A percentile compares a stretch with the other conserved stretches of the same genome.
These are phyloP conservation scores for Fusarium sp. DNA, from an alignment of 2,329 filamentous ascomycete species.

Conservation along the genomic window DNA sequence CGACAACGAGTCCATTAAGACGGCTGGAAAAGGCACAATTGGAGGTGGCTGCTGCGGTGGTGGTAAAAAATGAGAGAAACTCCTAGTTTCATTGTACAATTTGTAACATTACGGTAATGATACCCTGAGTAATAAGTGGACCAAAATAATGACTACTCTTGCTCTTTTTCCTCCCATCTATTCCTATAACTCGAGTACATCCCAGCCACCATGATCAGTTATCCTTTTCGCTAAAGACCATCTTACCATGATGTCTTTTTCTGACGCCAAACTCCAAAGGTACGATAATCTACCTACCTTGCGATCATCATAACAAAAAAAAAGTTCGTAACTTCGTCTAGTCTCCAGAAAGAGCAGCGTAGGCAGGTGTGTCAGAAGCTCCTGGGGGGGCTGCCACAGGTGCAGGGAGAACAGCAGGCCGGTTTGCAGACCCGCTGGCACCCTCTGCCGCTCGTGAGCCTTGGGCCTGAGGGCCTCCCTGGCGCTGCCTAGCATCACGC, in stretches of 20 bases:
- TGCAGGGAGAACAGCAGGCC: slow-evolving; percentile 39
- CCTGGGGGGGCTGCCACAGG: slow-evolving; percentile 83
- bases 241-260: slow-evolving; percentile 21
- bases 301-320: slow-evolving; percentile 20
- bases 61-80: slow-evolving; percentile 46
- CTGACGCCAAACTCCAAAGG: slow-evolving; percentile 47
- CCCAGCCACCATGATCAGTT: slow-evolving; percentile 23
- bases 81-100: slow-evolving; percentile 44
- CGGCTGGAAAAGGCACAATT: slow-evolving; percentile 58
- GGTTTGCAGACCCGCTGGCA: slow-evolving; percentile 43
- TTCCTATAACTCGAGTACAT: slow-evolving; percentile 26
- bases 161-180: slow-evolving; percentile 20
- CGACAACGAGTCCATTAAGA: slow-evolving; percentile 91
- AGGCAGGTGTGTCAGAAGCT: slow-evolving; percentile 76
- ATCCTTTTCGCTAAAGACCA: slow-evolving; percentile 39
- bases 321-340: slow-evolving; percentile 57
- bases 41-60: slow-evolving; percentile 50
- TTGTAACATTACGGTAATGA: slow-evolving; percentile 51
- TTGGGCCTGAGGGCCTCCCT: slow-evolving; percentile 38
- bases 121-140: slow-evolving; percentile 49
- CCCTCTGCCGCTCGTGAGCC: slow-evolving; percentile 49
- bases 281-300: slow-evolving; percentile 16
- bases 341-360: slow-evolving; percentile 87
- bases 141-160: slow-evolving; percentile 38
- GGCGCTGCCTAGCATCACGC: slow-evolving; percentile 71